phyloP scores from a whole-genome alignment of 371 early-diverging fungal genomes.

The Lichtheimia ornata region DNA sequence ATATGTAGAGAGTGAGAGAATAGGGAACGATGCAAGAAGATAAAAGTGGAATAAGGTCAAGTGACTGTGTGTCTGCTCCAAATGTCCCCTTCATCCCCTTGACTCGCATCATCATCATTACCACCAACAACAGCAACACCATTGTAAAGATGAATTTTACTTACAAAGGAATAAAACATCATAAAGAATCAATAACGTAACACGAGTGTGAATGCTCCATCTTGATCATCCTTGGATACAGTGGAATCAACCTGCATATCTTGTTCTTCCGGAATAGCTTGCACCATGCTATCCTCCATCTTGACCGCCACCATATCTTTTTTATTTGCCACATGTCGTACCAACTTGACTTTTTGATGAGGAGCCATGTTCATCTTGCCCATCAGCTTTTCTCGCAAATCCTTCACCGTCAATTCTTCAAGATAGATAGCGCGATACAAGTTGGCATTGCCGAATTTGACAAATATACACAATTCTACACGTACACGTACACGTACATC shows the following conservation, averaged over 20 bases:
- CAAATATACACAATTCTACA: conserved; percentile 52
- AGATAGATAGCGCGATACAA: conserved; percentile 56
- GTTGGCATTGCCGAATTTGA: conserved; percentile 29
- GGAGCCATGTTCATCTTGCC: conserved; percentile 38
- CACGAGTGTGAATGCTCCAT: conserved; percentile 47
- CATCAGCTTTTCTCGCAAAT: conserved; percentile 33
- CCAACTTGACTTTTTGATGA: conserved; percentile 18
- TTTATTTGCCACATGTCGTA: conserved; percentile 36
- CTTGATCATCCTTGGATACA: conserved; percentile 21
- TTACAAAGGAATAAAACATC: too few species aligned
- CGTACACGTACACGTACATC: too few species aligned
- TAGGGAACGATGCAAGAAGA: too few species aligned
- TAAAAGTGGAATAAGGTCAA: too few species aligned
- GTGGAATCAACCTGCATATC: conserved; percentile 53
- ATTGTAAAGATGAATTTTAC: too few species aligned
- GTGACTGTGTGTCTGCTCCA: too few species aligned
- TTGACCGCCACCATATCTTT: conserved; percentile 38
- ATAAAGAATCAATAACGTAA: conserved; percentile 34
- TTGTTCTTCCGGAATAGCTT: conserved; percentile 53
- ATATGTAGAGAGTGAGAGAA: too few species aligned
- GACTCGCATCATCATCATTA: too few species aligned
- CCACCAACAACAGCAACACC: too few species aligned
- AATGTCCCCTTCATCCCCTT: too few species aligned
- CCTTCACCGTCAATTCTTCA: conserved; percentile 44
- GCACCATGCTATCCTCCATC: conserved; percentile 51